Percentiles rank a stretch among this genome's conserved stretches.
phyloP scores from a whole-genome alignment of 2,329 filamentous ascomycete species.

The Verruconis gallopava region DNA sequence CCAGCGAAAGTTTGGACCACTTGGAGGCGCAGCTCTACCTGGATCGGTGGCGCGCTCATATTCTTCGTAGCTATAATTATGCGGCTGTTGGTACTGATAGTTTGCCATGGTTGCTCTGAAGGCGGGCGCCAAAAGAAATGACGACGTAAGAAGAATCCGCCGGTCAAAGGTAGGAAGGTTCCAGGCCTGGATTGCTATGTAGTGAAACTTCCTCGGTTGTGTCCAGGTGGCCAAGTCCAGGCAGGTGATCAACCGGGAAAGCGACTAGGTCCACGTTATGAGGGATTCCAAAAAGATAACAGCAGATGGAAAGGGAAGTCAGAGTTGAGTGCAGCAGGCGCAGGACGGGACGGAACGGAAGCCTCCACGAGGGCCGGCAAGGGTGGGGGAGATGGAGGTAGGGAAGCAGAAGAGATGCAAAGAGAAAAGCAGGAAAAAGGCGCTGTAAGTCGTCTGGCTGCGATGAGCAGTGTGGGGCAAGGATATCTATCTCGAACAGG shows the following conservation, averaged over 20 bases:
- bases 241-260: neutral
- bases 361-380: neutral
- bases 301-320: neutral
- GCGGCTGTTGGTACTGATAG: slow-evolving; percentile 4
- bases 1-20: slow-evolving; percentile 28
- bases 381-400: neutral
- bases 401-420: neutral
- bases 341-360: neutral
- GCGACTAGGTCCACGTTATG: neutral
- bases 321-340: neutral
- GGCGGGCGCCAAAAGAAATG: neutral
- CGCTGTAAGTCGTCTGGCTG: too few species aligned
- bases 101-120: slow-evolving; percentile 1
- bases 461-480: neutral
- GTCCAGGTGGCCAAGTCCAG: neutral
- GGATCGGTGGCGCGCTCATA: too few species aligned
- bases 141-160: slow-evolving; percentile 1
- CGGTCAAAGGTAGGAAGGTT: too few species aligned
- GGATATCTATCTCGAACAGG: neutral
- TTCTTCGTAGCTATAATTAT: neutral
- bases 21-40: neutral
- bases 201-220: neutral
- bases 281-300: neutral
- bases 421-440: neutral
- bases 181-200: neutral